phyloP scores from a whole-genome alignment of 1,284 basidiomycete genomes.

The Moniliella sp. region DNA sequence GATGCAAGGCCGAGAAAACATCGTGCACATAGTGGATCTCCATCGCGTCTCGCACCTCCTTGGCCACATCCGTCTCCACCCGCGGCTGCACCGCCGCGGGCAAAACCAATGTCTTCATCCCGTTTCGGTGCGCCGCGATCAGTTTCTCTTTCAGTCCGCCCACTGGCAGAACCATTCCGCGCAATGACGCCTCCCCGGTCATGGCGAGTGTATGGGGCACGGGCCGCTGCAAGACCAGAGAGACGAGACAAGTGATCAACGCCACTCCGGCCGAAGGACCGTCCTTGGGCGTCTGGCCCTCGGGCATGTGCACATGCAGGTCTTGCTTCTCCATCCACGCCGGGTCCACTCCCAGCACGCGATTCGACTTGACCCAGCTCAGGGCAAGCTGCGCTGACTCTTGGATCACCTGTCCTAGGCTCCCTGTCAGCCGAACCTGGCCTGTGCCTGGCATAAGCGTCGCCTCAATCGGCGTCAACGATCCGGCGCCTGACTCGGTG shows the following conservation, averaged over 20 bases:
- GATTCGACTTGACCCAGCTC: conserved; percentile 77
- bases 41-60: conserved; percentile 22
- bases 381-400: conserved; percentile 84
- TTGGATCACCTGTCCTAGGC: conserved; percentile 88
- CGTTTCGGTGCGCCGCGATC: conserved; percentile 27
- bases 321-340: conserved; percentile 49
- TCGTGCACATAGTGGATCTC: conserved; percentile 31
- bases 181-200: conserved; percentile 32
- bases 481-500: conserved; percentile 80
- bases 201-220: conserved; percentile 27
- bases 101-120: conserved; percentile 24
- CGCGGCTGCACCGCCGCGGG: conserved; percentile 29
- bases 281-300: conserved; percentile 83
- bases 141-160: conserved; percentile 33
- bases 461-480: conserved; percentile 80
- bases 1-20: conserved; percentile 27
- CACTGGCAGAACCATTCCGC: conserved; percentile 30
- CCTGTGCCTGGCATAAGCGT: conserved; percentile 31
- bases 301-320: conserved; percentile 33
- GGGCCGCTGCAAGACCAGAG: conserved; percentile 43
- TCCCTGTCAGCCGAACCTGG: conserved; percentile 69
- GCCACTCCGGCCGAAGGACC: conserved; percentile 93
- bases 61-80: conserved; percentile 30
- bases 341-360: conserved; percentile 54
- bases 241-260: conserved; percentile 70